phyloP scores from a whole-genome alignment of 495 filamentous ascomycete genomes.

The Aspergillus homomorphus region DNA sequence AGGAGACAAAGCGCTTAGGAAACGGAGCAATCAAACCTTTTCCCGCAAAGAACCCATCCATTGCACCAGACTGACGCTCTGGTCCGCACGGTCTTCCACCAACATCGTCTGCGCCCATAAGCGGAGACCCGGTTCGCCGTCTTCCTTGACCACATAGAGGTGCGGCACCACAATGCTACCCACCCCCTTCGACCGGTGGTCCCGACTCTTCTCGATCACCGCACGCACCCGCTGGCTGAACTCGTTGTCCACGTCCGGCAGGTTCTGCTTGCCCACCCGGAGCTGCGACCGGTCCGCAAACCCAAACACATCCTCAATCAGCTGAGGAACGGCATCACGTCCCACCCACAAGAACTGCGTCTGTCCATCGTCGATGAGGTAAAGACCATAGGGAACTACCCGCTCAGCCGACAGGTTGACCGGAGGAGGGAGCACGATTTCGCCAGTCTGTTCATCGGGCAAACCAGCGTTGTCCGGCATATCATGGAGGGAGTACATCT shows the following conservation, averaged over 20 bases:
- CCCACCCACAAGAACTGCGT: constrained; percentile 98
- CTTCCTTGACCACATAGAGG: constrained; percentile 89
- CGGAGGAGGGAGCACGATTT: constrained; percentile 80
- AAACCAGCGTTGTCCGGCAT: constrained; percentile 95
- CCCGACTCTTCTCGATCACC: constrained; percentile 85
- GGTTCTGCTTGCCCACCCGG: constrained; percentile 81
- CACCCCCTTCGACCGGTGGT: constrained; percentile 77
- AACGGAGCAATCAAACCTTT: constrained; percentile 68
- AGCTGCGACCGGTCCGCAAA: constrained; percentile 73
- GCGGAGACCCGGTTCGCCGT: constrained; percentile 91
- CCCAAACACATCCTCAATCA: constrained; percentile 87
- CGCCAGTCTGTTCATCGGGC: constrained; percentile 78
- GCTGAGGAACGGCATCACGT: constrained; percentile 84
- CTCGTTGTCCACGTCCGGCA: constrained; percentile 88
- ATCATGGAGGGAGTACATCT: constrained; percentile 90
- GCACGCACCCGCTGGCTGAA: constrained; percentile 92
- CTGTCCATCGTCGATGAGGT: constrained; percentile 95
- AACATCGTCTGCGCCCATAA: constrained; percentile 95
- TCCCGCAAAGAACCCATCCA: constrained; percentile 91
- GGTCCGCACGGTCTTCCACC: constrained; percentile 92
- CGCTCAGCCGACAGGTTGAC: constrained; percentile 84
- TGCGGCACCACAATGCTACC: constrained; percentile 90
- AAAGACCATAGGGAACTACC: constrained; percentile 89
- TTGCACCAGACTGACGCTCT: constrained; percentile 84
- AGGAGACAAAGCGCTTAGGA: constrained; percentile 14